Evolutionary conservation across 2,329 filamentous ascomycete species (phyloP).

Genomic region (Cytospora mali): DNA sequence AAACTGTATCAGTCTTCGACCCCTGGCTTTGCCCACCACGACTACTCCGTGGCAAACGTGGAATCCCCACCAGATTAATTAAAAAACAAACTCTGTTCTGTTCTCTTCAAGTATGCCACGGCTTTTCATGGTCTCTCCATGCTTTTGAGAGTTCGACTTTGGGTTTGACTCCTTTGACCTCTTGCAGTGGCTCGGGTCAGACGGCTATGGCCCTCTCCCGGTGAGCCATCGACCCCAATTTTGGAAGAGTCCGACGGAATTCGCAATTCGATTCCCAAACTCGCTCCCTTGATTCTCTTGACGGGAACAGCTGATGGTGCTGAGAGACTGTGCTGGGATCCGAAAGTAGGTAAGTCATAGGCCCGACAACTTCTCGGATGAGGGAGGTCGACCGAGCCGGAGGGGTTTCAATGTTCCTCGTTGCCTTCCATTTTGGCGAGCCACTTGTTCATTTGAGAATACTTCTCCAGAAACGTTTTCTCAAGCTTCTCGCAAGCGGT

Average conservation of each 20-base stretch:
- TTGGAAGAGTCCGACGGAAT: too few species aligned
- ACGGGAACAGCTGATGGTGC: too few species aligned
- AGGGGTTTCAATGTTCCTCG: slow-evolving; percentile 37
- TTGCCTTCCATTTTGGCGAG: slow-evolving; percentile 55
- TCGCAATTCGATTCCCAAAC: too few species aligned
- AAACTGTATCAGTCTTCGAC: not conserved
- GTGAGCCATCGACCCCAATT: not conserved
- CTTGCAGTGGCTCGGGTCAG: not conserved
- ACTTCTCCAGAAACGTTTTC: slow-evolving; percentile 51
- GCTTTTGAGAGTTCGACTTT: not conserved
- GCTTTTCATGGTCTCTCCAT: not conserved
- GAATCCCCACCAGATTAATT: not conserved
- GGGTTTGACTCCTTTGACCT: not conserved
- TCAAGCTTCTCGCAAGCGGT: slow-evolving; percentile 59
- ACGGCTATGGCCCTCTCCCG: not conserved
- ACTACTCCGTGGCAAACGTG: not conserved
- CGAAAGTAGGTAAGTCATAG: not conserved
- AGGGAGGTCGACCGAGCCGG: not conserved
- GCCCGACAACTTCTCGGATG: not conserved
- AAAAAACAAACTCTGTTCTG: not conserved
- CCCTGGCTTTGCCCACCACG: not conserved
- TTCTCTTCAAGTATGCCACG: not conserved
- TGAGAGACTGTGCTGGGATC: not conserved
- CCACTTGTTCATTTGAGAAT: slow-evolving; percentile 61
- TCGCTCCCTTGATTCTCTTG: too few species aligned